phyloP scores from a whole-genome alignment of 192 early-diverging fungal species.

The Oehlia diaphana region DNA sequence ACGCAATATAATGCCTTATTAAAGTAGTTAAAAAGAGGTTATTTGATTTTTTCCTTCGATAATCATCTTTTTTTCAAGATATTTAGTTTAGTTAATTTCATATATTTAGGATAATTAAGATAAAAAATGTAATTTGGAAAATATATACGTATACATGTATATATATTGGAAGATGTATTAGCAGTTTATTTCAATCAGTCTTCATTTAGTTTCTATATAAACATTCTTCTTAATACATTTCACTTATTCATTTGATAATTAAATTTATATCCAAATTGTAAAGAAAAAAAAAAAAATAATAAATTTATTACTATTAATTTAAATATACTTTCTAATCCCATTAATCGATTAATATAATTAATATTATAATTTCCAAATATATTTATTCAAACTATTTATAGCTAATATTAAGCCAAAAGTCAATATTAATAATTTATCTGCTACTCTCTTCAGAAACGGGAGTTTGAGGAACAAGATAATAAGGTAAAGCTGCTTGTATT shows the following conservation, averaged over 20 bases:
- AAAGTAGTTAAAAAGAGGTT: too few species aligned
- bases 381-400: too few species aligned
- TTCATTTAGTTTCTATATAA: neutral
- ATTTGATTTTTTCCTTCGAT: too few species aligned
- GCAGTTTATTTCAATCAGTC: neutral
- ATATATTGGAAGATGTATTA: neutral
- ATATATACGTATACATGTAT: neutral
- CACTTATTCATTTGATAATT: neutral
- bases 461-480: constrained; percentile 46
- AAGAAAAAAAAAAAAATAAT: too few species aligned
- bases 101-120: neutral
- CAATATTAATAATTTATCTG: neutral
- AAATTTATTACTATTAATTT: neutral
- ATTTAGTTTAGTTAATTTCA: neutral
- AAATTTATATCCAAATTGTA: too few species aligned
- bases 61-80: neutral
- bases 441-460: constrained; percentile 2
- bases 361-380: neutral
- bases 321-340: neutral
- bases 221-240: neutral
- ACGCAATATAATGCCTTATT: neutral
- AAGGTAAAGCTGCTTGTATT: constrained; percentile 73
- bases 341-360: neutral
- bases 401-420: too few species aligned
- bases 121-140: too few species aligned